phyloP scores from a whole-genome alignment of 176 grass and related monocot species.

The Aegilops sharonensis region DNA sequence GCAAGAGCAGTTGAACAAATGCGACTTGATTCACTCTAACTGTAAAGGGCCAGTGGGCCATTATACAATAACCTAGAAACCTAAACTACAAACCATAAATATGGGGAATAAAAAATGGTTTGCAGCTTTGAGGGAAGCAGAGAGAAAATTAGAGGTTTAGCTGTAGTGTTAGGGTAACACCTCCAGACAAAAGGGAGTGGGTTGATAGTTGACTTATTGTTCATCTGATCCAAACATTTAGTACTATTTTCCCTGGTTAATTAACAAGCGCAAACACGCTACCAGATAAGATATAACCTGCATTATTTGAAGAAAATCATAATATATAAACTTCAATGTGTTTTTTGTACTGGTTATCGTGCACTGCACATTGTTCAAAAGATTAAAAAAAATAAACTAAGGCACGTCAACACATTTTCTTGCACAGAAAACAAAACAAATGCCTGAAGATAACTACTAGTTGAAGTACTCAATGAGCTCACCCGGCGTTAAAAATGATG shows the following conservation, averaged over 20 bases:
- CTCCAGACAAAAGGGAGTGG: neutral
- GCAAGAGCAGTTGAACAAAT: neutral
- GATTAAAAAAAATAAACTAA: neutral
- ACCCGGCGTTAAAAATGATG: slow-evolving; percentile 98
- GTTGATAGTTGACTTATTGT: neutral
- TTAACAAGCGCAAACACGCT: neutral
- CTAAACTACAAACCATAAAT: neutral
- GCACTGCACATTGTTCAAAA: neutral
- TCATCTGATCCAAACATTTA: neutral
- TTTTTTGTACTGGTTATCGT: neutral
- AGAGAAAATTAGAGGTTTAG: neutral
- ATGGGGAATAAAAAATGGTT: neutral
- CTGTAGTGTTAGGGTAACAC: neutral
- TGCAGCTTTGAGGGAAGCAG: neutral
- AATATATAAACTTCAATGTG: neutral
- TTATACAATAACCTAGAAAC: neutral
- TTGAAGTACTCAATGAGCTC: slow-evolving; percentile 31
- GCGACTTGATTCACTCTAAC: neutral
- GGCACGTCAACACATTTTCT: neutral
- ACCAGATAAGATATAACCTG: neutral
- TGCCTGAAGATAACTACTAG: neutral
- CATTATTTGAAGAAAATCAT: neutral
- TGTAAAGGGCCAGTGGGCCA: neutral
- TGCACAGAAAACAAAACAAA: slow-evolving; percentile 10
- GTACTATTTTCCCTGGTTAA: neutral